Evolutionary conservation across 139 green algal species (phyloP).

Genomic region (Tetraselmis striata): DNA sequence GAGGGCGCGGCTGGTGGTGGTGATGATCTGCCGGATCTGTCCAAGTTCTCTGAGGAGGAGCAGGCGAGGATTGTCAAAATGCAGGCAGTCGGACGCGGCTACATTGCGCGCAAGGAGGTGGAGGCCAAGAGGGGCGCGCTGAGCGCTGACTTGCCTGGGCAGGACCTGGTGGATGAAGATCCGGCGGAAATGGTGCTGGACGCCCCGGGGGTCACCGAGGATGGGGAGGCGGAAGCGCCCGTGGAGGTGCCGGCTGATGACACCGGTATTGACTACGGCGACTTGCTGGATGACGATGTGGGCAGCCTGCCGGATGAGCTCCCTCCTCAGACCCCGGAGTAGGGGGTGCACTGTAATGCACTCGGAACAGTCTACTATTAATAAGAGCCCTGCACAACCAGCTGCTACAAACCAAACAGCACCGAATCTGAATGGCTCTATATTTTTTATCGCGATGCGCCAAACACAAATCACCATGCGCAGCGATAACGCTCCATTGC

Average conservation of each 20-base stretch:
- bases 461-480: no score
- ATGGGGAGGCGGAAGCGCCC: no score
- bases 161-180: background rate
- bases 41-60: background rate
- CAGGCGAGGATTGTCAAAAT: background rate
- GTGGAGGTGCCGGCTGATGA: background rate
- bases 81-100: background rate
- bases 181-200: background rate
- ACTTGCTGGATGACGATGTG: background rate
- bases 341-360: no score
- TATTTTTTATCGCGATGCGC: no score
- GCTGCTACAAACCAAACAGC: no score
- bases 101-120: background rate
- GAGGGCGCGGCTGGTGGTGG: no score
- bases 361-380: no score
- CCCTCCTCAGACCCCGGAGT: no score
- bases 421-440: no score
- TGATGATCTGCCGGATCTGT: background rate
- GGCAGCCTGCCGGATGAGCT: background rate
- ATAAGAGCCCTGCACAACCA: no score
- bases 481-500: no score
- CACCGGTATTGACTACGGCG: background rate
- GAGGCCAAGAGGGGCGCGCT: background rate
- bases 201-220: no score
- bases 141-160: background rate